Evolutionary conservation across 2,329 filamentous ascomycete species (phyloP), one percentile per base, ranked within the genome.

Genomic region (Ophiocordyceps robertsii): DNA sequence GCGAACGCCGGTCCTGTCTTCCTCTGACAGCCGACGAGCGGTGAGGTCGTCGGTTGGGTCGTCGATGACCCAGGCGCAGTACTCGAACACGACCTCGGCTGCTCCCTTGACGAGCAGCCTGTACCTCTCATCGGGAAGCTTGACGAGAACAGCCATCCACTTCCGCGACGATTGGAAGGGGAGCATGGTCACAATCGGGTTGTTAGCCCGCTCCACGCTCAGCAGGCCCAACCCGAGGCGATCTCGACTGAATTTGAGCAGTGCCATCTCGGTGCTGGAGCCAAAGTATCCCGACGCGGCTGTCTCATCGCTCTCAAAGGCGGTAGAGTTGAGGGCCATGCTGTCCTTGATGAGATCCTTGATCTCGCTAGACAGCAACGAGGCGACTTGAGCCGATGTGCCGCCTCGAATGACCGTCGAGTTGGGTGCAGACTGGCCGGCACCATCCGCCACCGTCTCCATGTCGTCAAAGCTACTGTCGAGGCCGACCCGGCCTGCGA

Each of bases 71-170:
- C 54, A 59, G 10, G 59, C 61, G 43, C 67, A 69, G 35, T 66
- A 65, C 12, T 61, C 60, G 3, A 75, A 60, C 1, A 76, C 61
- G 32, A 76, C 71, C 48, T 78, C 74, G 0, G 73, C 73, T 3
- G 73, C 73, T 17, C 74, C 74, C 51, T 77, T 77, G 46, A 75
- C 67, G 19, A 73, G 61, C 2, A 75, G 60, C 12, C 73, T 65
- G 47, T 70, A 74, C 29, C 53, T 60, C 3, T 64, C 68, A 42
- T 64, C 54, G 0, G 61, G 52, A 1, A 74, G 59, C 50, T 65
- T 69, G 38, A 72, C 56, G 19, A 76, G 63, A 3, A 70, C 68
- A 4, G 68, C 74, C 72, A 77, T 77, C 57, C 67, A 73, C 49
- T 76, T 76, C 30, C 66, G 63, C 0, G 63, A 61, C 0, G 72